phyloP scores from a whole-genome alignment of 805 yeast genomes.

The Huiozyma naganishii region DNA sequence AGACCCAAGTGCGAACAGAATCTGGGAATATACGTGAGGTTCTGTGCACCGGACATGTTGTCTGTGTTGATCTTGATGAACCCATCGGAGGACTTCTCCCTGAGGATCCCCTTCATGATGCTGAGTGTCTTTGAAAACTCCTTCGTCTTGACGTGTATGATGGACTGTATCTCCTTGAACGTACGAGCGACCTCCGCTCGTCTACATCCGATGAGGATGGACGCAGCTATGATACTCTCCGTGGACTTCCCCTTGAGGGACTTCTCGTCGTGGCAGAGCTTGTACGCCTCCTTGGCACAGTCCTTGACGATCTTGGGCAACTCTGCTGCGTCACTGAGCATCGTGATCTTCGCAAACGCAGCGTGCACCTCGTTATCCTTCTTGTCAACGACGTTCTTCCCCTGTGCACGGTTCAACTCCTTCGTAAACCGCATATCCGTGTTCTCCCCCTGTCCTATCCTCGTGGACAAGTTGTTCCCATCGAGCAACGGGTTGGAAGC shows the following conservation, averaged over 20 bases:
- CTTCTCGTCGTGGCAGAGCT: slow-evolving; percentile 79
- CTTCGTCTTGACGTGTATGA: slow-evolving; percentile 86
- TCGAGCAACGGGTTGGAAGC: slow-evolving; percentile 89
- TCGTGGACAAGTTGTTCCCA: slow-evolving; percentile 83
- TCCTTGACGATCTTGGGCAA: slow-evolving; percentile 92
- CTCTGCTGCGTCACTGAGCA: slow-evolving; percentile 94
- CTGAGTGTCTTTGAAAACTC: slow-evolving; percentile 90
- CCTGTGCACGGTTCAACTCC: slow-evolving; percentile 84
- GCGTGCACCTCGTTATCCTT: slow-evolving; percentile 80
- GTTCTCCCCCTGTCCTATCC: slow-evolving; percentile 80
- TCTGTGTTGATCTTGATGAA: slow-evolving; percentile 33
- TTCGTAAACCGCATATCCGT: slow-evolving; percentile 83
- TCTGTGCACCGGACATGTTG: slow-evolving; percentile 62
- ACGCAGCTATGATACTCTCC: slow-evolving; percentile 93
- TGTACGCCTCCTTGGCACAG: slow-evolving; percentile 94
- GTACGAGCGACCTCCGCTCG: slow-evolving; percentile 90
- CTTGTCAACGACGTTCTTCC: slow-evolving; percentile 72
- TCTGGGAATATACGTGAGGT: slow-evolving; percentile 90
- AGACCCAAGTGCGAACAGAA: slow-evolving; percentile 93
- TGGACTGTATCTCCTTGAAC: slow-evolving; percentile 90
- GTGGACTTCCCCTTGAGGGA: slow-evolving; percentile 82
- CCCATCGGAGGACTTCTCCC: slow-evolving; percentile 32
- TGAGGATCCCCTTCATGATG: slow-evolving; percentile 61
- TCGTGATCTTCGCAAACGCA: slow-evolving; percentile 84
- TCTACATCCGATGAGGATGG: slow-evolving; percentile 88